Percentiles rank a stretch among this genome's conserved stretches.
Evolutionary conservation across 2,329 filamentous ascomycete genomes (phyloP).

Genomic region (Claviceps paspali): DNA sequence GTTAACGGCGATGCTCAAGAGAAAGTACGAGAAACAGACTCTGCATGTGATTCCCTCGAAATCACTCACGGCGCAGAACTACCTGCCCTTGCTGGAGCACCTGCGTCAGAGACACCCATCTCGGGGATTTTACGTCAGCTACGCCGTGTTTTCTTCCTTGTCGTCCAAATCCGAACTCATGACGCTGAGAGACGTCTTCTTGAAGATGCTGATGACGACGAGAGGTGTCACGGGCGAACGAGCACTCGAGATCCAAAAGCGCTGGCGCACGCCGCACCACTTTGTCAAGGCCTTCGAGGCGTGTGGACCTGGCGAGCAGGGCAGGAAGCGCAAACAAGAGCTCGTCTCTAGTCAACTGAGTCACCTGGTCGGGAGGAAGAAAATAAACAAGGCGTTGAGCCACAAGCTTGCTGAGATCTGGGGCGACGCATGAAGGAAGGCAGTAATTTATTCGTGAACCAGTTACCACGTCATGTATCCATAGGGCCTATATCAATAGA

Average conservation of each 20-base stretch:
- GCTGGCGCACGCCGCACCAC: slow-evolving; percentile 60
- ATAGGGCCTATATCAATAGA: too few relatives aligned
- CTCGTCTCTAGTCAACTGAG: slow-evolving; percentile 44
- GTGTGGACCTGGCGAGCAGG: slow-evolving; percentile 32
- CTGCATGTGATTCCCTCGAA: slow-evolving; percentile 51
- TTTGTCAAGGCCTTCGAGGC: slow-evolving; percentile 55
- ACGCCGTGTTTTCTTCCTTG: slow-evolving; percentile 54
- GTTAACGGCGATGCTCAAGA: slow-evolving; percentile 54
- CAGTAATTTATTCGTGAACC: too few relatives aligned
- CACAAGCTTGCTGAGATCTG: slow-evolving; percentile 59
- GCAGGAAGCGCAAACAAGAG: slow-evolving; percentile 40
- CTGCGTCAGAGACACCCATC: slow-evolving; percentile 36
- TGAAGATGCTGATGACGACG: slow-evolving; percentile 80
- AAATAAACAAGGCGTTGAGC: slow-evolving; percentile 49
- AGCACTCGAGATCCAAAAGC: slow-evolving; percentile 62
- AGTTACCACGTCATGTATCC: not conserved
- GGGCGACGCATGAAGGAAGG: slow-evolving; percentile 31
- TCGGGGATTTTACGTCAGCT: slow-evolving; percentile 47
- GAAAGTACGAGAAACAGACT: slow-evolving; percentile 43
- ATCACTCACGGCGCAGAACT: slow-evolving; percentile 48
- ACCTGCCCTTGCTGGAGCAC: slow-evolving; percentile 46
- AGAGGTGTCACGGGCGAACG: slow-evolving; percentile 62
- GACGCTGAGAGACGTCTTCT: slow-evolving; percentile 57
- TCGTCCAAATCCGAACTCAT: slow-evolving; percentile 62
- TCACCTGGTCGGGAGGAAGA: slow-evolving; percentile 50